phyloP scores from a whole-genome alignment of 805 yeast species.

The Monosporozyma aerobia region DNA sequence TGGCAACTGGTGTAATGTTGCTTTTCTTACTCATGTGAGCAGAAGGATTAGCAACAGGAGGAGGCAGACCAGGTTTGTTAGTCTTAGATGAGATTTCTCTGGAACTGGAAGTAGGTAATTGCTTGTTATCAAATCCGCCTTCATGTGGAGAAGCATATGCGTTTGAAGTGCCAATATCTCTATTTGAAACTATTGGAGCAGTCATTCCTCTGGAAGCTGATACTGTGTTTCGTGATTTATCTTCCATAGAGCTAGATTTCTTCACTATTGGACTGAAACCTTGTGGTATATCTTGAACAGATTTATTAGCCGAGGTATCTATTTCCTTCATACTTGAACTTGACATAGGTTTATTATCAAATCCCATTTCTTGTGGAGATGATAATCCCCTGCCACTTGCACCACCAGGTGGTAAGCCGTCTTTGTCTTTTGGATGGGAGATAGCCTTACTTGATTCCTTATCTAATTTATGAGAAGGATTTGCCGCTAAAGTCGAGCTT shows the following conservation, averaged over 20 bases:
- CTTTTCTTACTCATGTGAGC: background rate
- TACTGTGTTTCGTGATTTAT: background rate
- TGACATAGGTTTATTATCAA: background rate
- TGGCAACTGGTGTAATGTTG: background rate
- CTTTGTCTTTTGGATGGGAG: background rate
- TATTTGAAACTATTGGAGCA: background rate
- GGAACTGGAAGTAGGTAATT: background rate
- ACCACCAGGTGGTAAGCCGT: background rate
- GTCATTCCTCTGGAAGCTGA: background rate
- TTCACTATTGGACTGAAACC: background rate
- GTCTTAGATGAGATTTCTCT: constrained; percentile 1
- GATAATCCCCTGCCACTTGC: background rate
- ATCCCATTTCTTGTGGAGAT: background rate
- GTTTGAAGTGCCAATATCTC: background rate
- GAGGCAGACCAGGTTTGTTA: background rate
- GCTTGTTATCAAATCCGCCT: background rate
- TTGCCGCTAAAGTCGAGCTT: background rate
- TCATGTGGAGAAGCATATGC: background rate
- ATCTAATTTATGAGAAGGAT: background rate
- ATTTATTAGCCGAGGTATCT: background rate
- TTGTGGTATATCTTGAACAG: background rate
- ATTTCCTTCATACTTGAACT: constrained; percentile 2
- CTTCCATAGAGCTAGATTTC: background rate
- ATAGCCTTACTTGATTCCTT: background rate
- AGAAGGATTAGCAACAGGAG: background rate